A percentile compares a stretch with the other conserved stretches of the same genome.
These are phyloP conservation scores for Torulaspora delbrueckii DNA, from an alignment of 805 yeast genomes.

Conservation along the genomic window DNA sequence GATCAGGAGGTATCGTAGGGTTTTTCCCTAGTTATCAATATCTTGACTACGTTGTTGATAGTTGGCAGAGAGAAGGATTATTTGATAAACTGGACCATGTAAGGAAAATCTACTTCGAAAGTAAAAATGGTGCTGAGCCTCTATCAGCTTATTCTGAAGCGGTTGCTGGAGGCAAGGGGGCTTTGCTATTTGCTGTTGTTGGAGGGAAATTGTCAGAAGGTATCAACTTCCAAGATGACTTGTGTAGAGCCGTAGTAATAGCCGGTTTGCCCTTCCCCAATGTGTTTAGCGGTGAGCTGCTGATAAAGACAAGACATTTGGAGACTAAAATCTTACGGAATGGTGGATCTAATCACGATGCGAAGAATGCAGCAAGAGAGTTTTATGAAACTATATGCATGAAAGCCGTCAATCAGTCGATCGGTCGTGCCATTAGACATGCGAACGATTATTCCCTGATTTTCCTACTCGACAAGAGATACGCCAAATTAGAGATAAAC, in stretches of 20 bases:
- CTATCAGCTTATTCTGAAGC: constrained; percentile 48
- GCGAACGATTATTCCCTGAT: constrained; percentile 74
- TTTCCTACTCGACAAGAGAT: constrained; percentile 66
- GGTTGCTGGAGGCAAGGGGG: constrained; percentile 45
- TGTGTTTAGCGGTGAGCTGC: constrained; percentile 71
- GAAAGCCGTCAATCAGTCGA: constrained; percentile 87
- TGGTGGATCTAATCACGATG: constrained; percentile 46
- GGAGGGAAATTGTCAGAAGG: constrained; percentile 95
- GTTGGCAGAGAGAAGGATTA: constrained; percentile 46
- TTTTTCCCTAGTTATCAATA: constrained; percentile 85
- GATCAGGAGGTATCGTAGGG: constrained; percentile 60
- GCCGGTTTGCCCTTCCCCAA: constrained; percentile 90
- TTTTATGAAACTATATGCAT: constrained; percentile 82
- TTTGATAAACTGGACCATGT: constrained; percentile 35
- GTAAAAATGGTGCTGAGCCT: constrained; percentile 43
- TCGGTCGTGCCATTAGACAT: constrained; percentile 89
- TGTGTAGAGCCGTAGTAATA: constrained; percentile 86
- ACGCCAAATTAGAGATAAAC: constrained; percentile 42
- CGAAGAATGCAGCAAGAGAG: constrained; percentile 45
- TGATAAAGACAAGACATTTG: constrained; percentile 63
- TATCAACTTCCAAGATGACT: constrained; percentile 77
- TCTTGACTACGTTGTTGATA: constrained; percentile 44
- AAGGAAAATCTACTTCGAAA: constrained; percentile 56
- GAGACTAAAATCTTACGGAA: constrained; percentile 44
- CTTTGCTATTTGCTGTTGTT: constrained; percentile 74